phyloP scores from a whole-genome alignment of 2,329 filamentous ascomycete genomes.

The Diaporthe sp. region DNA sequence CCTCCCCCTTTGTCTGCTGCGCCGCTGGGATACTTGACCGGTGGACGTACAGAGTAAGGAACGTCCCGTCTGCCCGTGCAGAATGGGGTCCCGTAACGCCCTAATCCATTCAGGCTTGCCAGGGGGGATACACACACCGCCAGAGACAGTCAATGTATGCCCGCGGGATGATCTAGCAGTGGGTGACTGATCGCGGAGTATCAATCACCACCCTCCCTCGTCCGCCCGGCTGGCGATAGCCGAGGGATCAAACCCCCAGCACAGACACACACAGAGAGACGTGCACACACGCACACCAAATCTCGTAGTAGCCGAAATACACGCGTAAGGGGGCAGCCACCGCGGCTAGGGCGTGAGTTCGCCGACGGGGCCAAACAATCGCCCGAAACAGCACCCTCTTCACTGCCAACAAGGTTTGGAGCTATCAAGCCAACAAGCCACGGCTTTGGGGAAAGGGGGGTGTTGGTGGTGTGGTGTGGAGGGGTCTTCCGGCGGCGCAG shows the following conservation, averaged over 20 bases:
- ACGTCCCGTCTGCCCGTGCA: slow-evolving; percentile 6
- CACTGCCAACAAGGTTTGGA: slow-evolving; percentile 7
- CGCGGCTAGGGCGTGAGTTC: slow-evolving; percentile 7
- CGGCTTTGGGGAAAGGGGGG: neutral
- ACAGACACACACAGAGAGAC: neutral
- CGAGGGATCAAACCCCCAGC: neutral
- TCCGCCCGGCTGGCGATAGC: neutral
- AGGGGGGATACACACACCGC: slow-evolving; percentile 1
- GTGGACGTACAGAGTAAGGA: slow-evolving; percentile 5
- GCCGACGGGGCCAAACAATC: neutral
- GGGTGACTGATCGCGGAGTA: neutral
- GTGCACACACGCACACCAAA: neutral
- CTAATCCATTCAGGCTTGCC: neutral
- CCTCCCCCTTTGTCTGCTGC: neutral
- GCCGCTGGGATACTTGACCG: slow-evolving; percentile 8
- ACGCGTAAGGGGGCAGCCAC: neutral
- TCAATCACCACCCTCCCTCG: neutral
- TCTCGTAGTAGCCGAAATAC: slow-evolving; percentile 2
- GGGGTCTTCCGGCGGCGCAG: neutral
- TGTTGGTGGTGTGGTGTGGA: neutral
- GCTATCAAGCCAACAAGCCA: slow-evolving; percentile 15
- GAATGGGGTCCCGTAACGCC: neutral
- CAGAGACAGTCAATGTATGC: neutral
- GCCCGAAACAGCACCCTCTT: slow-evolving; percentile 2
- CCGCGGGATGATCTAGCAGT: neutral